Base-by-base conservation (phyloP, 2,329 filamentous ascomycete species). In the Penicillium italicum region DNA sequence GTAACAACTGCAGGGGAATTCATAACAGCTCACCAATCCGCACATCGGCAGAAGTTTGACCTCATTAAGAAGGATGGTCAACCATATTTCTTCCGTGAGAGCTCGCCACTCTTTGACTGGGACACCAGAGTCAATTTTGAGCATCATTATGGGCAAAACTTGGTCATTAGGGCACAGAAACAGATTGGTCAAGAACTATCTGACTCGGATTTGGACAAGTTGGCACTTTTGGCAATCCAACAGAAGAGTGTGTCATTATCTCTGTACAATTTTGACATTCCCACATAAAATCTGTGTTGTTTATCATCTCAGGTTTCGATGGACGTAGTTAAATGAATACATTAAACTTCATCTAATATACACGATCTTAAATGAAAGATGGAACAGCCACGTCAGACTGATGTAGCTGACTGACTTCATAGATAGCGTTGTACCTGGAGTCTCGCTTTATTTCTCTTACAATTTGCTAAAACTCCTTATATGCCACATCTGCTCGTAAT, bases 51-150 rank as follows among this genome's bases (percentile, higher is more conserved):
- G 28, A 51, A 40, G 5, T 55, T 34, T 30, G 53, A 55, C 11
- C 47, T 51, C 16, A 30, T 55, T 28, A 30, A 45, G 9, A 51
- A 30, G 20, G 38, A 45, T 11, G 34, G 28, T 7, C 53, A 41
- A 12, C 40, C 53, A 36, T 55, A 45, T 38, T 51, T 51, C 41
- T 55, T 55, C 41, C 53, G 53, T 28, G 53, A 55, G 33, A 40
- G n/a, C 12, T 55, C 53, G 3, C n/a, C 47, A 6, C 53, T 55
- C 8, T 55, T 51, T 1, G 3, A 30, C 34, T 55, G 53, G 53
- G 28, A 55, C 5, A 24, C 18, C 7, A 8, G 26, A 12, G 53
- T 55, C 8, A 20, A 55, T 0, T 55, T 55, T 41, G 47, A 45
- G 26, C 53, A 55, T 14, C 12, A 14, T n/a, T 55, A 55, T 36